Conservation (phyloP, 768 basidiomycete genomes). For the Leucocoprinus sp. region DNA sequence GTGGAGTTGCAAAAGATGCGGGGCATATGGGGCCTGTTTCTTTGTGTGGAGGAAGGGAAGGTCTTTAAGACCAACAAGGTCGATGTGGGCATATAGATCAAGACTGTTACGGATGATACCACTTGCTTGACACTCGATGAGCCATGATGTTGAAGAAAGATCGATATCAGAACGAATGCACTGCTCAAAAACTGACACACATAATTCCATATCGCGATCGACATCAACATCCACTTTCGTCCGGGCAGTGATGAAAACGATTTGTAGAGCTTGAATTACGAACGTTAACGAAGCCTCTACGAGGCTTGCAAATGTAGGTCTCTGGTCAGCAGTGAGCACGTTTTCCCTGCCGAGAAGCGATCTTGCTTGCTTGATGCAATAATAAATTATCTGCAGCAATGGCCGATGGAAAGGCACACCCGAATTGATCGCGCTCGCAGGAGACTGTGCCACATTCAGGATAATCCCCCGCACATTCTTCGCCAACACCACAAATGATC, state of each 20-base stretch:
- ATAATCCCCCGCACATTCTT: constrained; percentile 57
- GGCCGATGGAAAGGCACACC: constrained; percentile 70
- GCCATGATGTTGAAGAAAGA: constrained; percentile 66
- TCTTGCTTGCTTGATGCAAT: constrained; percentile 59
- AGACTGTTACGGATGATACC: constrained; percentile 72
- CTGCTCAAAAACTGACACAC: constrained; percentile 79
- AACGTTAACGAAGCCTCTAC: constrained; percentile 57
- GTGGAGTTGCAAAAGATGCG: constrained; percentile 79
- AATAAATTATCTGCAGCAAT: constrained; percentile 75
- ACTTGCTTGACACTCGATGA: constrained; percentile 71
- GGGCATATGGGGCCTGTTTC: constrained; percentile 63
- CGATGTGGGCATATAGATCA: constrained; percentile 59
- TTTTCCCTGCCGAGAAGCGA: constrained; percentile 41
- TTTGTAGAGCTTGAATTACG: constrained; percentile 57
- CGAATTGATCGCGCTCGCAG: constrained; percentile 57
- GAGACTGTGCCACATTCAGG: constrained; percentile 66
- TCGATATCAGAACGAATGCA: constrained; percentile 63
- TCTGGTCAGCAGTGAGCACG: constrained; percentile 49
- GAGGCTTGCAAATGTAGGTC: constrained; percentile 48
- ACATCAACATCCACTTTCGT: constrained; percentile 51
- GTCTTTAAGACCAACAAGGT: constrained; percentile 65
- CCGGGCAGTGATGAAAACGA: constrained; percentile 59
- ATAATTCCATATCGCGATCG: constrained; percentile 73
- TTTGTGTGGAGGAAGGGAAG: constrained; percentile 51
- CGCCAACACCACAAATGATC: constrained; percentile 54